Evolutionary conservation across 768 basidiomycete species (phyloP).

Genomic region (Leccinum broughii): DNA sequence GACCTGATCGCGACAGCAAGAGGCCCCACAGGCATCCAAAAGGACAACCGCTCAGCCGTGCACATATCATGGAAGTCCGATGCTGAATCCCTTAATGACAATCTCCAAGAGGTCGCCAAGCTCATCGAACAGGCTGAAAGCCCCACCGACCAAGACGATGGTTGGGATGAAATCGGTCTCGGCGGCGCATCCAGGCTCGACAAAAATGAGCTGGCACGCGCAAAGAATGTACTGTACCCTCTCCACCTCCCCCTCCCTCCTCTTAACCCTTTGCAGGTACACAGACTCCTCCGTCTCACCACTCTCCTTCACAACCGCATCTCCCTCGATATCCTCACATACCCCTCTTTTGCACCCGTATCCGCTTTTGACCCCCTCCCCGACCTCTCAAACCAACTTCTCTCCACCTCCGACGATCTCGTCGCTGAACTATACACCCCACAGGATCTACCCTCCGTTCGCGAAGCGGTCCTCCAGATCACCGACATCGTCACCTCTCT

Average conservation of each 20-base stretch:
- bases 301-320: slow-evolving; percentile 65
- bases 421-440: slow-evolving; percentile 66
- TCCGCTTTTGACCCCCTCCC: slow-evolving; percentile 53
- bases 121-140: slow-evolving; percentile 47
- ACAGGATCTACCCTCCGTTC: slow-evolving; percentile 49
- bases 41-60: slow-evolving; percentile 59
- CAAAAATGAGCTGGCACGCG: slow-evolving; percentile 50
- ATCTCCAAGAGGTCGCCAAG: slow-evolving; percentile 53
- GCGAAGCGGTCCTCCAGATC: slow-evolving; percentile 40
- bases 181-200: slow-evolving; percentile 50
- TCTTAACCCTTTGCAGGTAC: slow-evolving; percentile 43
- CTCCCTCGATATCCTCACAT: slow-evolving; percentile 48
- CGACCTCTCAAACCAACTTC: slow-evolving; percentile 48
- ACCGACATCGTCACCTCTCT: slow-evolving; percentile 39
- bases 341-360: slow-evolving; percentile 26
- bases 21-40: slow-evolving; percentile 48
- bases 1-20: slow-evolving; percentile 56
- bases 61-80: slow-evolving; percentile 51
- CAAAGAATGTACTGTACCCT: slow-evolving; percentile 51
- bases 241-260: neutral
- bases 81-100: slow-evolving; percentile 60
- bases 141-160: slow-evolving; percentile 39
- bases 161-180: slow-evolving; percentile 61
- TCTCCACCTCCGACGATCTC: slow-evolving; percentile 63
- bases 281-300: slow-evolving; percentile 57